These are phyloP conservation scores for Septoria petroselini DNA, from an alignment of 2,329 filamentous ascomycete species.

Conservation along the genomic window DNA sequence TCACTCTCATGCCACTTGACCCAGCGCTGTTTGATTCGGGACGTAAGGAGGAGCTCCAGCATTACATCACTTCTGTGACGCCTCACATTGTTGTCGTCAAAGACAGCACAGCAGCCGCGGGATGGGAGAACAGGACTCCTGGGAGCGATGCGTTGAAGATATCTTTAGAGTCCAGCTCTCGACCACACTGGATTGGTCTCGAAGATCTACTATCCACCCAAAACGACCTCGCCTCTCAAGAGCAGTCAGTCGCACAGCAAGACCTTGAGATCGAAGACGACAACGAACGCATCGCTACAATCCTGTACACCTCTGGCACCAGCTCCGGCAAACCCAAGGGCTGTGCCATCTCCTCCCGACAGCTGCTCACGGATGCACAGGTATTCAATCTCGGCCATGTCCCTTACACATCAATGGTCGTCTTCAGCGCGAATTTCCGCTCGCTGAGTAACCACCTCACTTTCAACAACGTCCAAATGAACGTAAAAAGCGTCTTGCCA, in stretches of 20 bases:
- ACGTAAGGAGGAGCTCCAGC: not conserved
- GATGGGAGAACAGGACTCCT: not conserved
- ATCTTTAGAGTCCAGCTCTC: not conserved
- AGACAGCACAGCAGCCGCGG: not conserved
- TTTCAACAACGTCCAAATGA: not conserved
- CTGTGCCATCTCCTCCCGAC: not conserved
- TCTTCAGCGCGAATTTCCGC: not conserved
- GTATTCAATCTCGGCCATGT: not conserved
- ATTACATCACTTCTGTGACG: not conserved
- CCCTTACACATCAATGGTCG: not conserved
- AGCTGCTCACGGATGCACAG: not conserved
- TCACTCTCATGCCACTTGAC: constrained; percentile 9
- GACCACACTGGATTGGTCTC: not conserved
- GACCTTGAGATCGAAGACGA: constrained; percentile 2
- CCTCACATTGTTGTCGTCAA: constrained; percentile 9
- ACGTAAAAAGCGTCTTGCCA: not conserved
- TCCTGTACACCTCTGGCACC: constrained; percentile 13
- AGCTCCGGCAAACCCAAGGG: constrained; percentile 8
- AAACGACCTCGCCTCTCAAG: not conserved
- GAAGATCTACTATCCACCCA: not conserved
- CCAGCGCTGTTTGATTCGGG: not conserved
- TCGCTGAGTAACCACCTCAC: not conserved
- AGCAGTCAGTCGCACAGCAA: not conserved
- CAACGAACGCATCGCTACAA: constrained; percentile 1
- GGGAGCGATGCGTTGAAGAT: not conserved